Conservation (phyloP, 495 filamentous ascomycete species). For the Endocarpon pusillum region DNA sequence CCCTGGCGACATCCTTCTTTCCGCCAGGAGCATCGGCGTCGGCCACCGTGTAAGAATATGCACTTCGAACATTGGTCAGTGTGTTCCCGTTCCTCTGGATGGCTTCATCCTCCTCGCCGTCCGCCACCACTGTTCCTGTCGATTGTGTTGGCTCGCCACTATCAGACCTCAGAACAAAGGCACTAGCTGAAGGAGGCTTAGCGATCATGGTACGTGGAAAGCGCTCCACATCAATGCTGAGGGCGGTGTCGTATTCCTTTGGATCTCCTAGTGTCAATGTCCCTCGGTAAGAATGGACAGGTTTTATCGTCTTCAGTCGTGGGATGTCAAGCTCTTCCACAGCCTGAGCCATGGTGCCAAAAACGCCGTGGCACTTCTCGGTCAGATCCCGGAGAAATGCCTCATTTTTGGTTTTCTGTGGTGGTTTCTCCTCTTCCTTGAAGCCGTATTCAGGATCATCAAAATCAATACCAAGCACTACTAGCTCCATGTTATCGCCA, state of each 20-base stretch:
- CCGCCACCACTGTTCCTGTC: constrained; percentile 28
- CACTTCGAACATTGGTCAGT: constrained; percentile 49
- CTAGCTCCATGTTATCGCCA: constrained; percentile 55
- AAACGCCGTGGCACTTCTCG: constrained; percentile 48
- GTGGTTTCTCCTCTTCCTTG: constrained; percentile 80
- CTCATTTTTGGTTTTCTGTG: constrained; percentile 55
- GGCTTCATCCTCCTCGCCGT: constrained; percentile 14
- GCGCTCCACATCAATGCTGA: constrained; percentile 75
- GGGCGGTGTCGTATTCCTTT: constrained; percentile 50
- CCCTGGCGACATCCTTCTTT: constrained; percentile 68
- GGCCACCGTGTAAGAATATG: constrained; percentile 63
- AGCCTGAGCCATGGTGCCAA: constrained; percentile 73
- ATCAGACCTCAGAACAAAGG: constrained; percentile 41
- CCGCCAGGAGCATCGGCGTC: constrained; percentile 58
- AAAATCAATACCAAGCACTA: constrained; percentile 78
- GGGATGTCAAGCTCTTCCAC: constrained; percentile 62
- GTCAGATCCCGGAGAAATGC: constrained; percentile 39
- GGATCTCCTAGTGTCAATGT: constrained; percentile 65
- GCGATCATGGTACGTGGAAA: constrained; percentile 73
- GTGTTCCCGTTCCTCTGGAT: constrained; percentile 13
- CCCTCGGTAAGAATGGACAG: constrained; percentile 65
- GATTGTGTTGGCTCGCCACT: constrained; percentile 29
- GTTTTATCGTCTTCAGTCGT: constrained; percentile 51
- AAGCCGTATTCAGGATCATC: constrained; percentile 82
- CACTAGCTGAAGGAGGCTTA: constrained; percentile 53